Base-by-base conservation (phyloP, 176 grass and related monocot species). In the Sorghum bicolor region DNA sequence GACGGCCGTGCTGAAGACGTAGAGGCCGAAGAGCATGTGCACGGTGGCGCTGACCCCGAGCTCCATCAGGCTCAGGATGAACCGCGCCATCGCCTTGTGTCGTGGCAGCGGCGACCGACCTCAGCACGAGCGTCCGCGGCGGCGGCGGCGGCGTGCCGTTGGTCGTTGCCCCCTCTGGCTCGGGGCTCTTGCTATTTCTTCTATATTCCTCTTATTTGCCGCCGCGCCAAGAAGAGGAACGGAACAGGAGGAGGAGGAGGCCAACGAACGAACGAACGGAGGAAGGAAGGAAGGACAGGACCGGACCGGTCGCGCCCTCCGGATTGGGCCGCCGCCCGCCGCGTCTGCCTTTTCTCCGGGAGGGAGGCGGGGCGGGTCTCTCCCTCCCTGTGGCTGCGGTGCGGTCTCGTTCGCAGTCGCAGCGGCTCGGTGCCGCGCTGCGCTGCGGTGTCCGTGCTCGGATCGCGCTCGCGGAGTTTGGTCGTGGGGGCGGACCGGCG, bases 1-100 rank as follows among this genome's bases (percentile, higher is more conserved):
- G 31, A 98, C 96, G 66, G 91, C 96, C 5, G 89, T 89, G 93
- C 93, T 92, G 78, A 98, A 94, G 32, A 98, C 87, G 89, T 98
- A 98, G 76, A 98, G 45, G 16, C 96, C 93, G 72, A 99, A 99
- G 24, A 99, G 76, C 69, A 94, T 52, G 78, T 96, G 96, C 82
- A 96, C 93, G 29, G 76, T 57, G 17, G 89, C 74, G 93, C 96
- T 99, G 41, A 96, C 68, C 52, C 86, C 90, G 22, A 99, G 96
- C 85, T 99, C 96, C 76, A 88, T 69, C 43, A 96, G 82, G 71
- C 86, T 70, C 4, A 99, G 64, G 62, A 99, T 88, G 67, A 95
- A 82, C 77, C 91, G 81, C 75, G 83, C 93, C 93, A 99, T 98
- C 58, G 39, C 24, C 52, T 38, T 29, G 63, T 29, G 63, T 8